These are phyloP conservation scores for Cupressus sempervirens DNA, from an alignment of 75 land plant genomes.

Conservation along the genomic window DNA sequence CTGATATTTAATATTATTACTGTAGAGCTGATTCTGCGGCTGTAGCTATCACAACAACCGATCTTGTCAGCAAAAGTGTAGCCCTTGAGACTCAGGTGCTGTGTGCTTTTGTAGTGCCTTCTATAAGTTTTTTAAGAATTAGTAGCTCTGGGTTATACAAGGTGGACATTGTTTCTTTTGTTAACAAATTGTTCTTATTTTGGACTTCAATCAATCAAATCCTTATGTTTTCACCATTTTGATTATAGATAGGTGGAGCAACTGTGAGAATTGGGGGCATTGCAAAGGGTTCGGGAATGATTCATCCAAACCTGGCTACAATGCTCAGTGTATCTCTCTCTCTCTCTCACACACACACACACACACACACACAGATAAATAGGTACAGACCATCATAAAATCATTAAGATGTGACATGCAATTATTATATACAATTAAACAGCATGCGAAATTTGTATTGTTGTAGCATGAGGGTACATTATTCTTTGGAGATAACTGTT, in stretches of 20 bases:
- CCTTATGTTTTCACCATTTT: neutral
- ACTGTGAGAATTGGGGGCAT: conserved; percentile 80
- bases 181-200: neutral
- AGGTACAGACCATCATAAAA: neutral
- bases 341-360: neutral
- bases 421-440: neutral
- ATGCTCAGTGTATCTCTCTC: conserved; percentile 80
- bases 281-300: conserved; percentile 99
- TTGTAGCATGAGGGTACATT: neutral
- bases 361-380: neutral
- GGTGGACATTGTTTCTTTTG: neutral
- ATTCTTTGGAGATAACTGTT: neutral
- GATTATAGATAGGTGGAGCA: conserved; percentile 64
- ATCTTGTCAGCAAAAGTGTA: conserved; percentile 95
- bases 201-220: neutral
- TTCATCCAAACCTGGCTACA: conserved; percentile 98
- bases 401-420: neutral
- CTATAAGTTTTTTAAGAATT: neutral
- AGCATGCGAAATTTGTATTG: neutral
- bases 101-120: neutral
- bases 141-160: neutral
- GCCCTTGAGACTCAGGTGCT: conserved; percentile 81
- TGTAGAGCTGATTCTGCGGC: conserved; percentile 89
- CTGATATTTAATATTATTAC: neutral
- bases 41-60: conserved; percentile 95